Evolutionary conservation across 2,329 filamentous ascomycete genomes (phyloP).

Genomic region (Trichoderma afroharzianum): DNA sequence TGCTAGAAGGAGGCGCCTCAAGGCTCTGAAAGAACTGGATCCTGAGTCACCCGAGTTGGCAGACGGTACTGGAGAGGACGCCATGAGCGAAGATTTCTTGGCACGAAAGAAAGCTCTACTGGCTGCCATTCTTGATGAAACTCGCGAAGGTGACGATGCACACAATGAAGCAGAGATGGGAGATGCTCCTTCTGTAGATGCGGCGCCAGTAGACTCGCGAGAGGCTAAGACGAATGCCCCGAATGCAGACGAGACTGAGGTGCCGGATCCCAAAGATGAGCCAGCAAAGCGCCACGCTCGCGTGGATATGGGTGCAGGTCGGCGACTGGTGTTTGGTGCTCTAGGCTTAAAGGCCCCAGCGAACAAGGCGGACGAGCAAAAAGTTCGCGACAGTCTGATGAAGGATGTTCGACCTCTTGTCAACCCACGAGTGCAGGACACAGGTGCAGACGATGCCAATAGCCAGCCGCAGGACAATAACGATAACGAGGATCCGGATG

Average conservation of each 20-base stretch:
- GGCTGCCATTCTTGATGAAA: constrained; percentile 23
- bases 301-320: constrained; percentile 55
- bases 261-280: neutral
- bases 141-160: neutral
- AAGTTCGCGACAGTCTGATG: constrained; percentile 57
- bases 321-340: constrained; percentile 67
- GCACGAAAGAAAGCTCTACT: constrained; percentile 42
- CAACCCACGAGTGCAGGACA: constrained; percentile 32
- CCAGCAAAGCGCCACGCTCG: constrained; percentile 19
- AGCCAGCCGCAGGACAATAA: neutral
- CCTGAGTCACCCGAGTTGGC: constrained; percentile 20
- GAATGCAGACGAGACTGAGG: neutral
- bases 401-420: constrained; percentile 45
- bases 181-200: neutral
- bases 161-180: neutral
- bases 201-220: neutral
- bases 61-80: constrained; percentile 14
- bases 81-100: constrained; percentile 28
- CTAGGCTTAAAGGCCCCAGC: constrained; percentile 67
- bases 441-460: neutral
- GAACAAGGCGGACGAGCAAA: constrained; percentile 64
- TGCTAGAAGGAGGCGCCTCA: constrained; percentile 42
- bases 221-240: neutral
- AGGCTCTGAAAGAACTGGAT: constrained; percentile 22
- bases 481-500: constrained; percentile 47